Evolutionary conservation across 1,139 yeast genomes (phyloP), one percentile per base, ranked within the genome.

Genomic region (Candida freyschussii): DNA sequence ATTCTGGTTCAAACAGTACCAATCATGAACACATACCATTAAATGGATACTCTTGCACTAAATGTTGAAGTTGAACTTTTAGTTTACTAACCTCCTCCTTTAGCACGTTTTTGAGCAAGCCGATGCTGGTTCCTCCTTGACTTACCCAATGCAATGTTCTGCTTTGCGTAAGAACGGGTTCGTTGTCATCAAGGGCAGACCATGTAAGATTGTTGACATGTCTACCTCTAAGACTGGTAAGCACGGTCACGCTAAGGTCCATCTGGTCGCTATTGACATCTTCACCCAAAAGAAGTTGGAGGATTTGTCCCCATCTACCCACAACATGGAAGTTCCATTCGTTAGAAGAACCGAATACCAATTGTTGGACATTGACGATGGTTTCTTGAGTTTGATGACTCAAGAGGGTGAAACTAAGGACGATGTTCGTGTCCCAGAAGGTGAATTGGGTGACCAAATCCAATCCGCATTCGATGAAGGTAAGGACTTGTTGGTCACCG

Each of bases 161-260:
- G 96, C 98, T 56, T 86, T 91, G 72, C 89, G 98, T 79, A 93
- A 91, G 93, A 85, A 79, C 78, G 98, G 98, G 62, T 94, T 86
- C 80, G 98, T 91, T 65, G 94, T 81, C 59, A 91, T 91, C 75
- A 93, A 93, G 78, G 77, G 86, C 63, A 93, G 98, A 80, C 98
- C 98, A 67, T 91, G 98, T 80, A 91, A 91, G 83, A 91, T 91
- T 69, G 93, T 91, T 60, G 98, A 91, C 69, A 91, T 91, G 98
- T 91, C 98, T 50, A 91, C 98, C 63, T 91, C 98, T 63, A 91
- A 91, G 84, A 91, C 98, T 59, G 98, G 98, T 75, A 91, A 91
- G 96, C 98, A 91, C 83, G 98, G 98, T 74, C 98, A 91, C 91
- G 98, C 98, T 67, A 91, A 91, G 81, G 98, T 91, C 70, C 97